Base-by-base conservation (phyloP, 2,329 filamentous ascomycete species). In the Pseudocercospora fijiensis region DNA sequence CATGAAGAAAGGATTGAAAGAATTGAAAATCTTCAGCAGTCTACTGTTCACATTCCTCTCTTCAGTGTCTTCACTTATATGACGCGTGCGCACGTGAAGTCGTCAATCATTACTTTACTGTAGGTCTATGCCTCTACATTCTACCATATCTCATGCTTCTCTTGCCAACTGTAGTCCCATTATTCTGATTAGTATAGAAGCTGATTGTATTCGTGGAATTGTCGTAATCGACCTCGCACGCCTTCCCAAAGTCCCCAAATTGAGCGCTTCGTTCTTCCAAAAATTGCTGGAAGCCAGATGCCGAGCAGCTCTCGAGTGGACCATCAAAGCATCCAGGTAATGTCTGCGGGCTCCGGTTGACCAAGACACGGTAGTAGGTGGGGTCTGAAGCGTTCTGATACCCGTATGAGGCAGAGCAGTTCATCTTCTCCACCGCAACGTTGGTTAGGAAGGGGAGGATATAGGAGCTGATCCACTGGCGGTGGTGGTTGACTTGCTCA, bases 371-470 rank as follows among this genome's bases (percentile, higher is more conserved):
- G 70, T 82, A 81, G 67, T 81, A 85, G 9, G 74, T 74, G 18
- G 75, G 71, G 65, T 72, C 71, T 10, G 72, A 70, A 37, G 69
- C 65, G 55, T 83, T 80, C 1, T 80, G 74, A 71, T 80, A 86
- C 6, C 85, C 84, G 63, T 82, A 82, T 69, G 82, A 82, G n/a
- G 81, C 80, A 7, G 70, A 71, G 74, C 88, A 90, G 60, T 86
- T 80, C 75, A 90, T 77, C 58, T 84, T 82, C 79, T 90, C 88
- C 45, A 90, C 82, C 0, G 86, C 88, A 24, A 90, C 79, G 73
- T 90, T 89, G 28, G 83, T 83, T 57, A 90, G 76, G 73, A 90
- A 90, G 0, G 88, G 86, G 28, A 90, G 75, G 41, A 90, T 80
- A 65, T 85, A 80, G 2, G 85, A 87, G 66, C 84, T 86, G 71